phyloP scores from a whole-genome alignment of 176 grass and related monocot species.

The Secale cereale region DNA sequence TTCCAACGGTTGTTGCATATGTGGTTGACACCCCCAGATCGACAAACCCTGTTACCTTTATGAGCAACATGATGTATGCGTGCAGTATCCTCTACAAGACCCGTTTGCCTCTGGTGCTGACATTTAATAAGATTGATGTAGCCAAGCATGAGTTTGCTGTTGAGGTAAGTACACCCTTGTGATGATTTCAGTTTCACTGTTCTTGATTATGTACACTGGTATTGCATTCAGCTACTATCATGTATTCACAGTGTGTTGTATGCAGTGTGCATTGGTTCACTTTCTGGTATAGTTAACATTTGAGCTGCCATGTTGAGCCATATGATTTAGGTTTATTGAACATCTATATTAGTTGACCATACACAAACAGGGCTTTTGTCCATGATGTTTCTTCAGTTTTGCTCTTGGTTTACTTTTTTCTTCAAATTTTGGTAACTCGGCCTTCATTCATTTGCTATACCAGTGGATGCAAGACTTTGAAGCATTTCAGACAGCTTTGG shows the following conservation, averaged over 20 bases:
- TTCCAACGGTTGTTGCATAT: slow-evolving; percentile 89
- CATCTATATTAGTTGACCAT: neutral
- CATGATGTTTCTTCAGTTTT: slow-evolving; percentile 10
- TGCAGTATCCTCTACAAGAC: slow-evolving; percentile 98
- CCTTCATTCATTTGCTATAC: slow-evolving; percentile 25
- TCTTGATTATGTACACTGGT: neutral
- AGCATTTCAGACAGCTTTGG: slow-evolving; percentile 77
- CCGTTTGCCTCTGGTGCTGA: slow-evolving; percentile 68
- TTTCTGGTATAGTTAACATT: neutral
- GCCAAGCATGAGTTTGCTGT: slow-evolving; percentile 81
- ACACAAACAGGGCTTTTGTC: neutral
- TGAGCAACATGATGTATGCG: slow-evolving; percentile 99
- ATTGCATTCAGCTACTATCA: neutral
- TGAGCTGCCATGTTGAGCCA: neutral
- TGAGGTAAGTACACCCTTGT: slow-evolving; percentile 42
- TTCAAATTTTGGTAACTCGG: slow-evolving; percentile 11
- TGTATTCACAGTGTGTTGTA: neutral
- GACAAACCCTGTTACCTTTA: slow-evolving; percentile 79
- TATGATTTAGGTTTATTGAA: slow-evolving; percentile 4
- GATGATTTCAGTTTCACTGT: neutral
- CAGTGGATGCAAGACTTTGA: slow-evolving; percentile 99
- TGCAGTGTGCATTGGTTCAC: neutral
- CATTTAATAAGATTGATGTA: slow-evolving; percentile 96
- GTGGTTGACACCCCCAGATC: slow-evolving; percentile 91
- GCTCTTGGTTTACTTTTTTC: neutral